Evolutionary conservation across 768 basidiomycete species (phyloP).

Genomic region (Cystofilobasidium macerans): DNA sequence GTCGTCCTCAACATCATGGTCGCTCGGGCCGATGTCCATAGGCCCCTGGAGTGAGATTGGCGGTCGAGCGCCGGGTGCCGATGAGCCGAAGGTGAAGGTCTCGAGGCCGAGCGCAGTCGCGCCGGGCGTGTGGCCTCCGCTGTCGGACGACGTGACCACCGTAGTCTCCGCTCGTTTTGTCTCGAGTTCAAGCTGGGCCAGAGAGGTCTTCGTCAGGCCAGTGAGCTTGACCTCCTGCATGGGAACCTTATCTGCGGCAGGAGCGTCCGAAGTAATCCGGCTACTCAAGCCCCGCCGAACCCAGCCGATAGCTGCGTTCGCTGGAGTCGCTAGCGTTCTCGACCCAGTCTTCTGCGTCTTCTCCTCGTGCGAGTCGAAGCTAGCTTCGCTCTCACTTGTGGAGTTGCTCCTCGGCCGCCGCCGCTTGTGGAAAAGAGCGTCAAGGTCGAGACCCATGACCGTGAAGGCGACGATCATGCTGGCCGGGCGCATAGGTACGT

Average conservation of each 20-base stretch:
- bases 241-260: too few relatives aligned
- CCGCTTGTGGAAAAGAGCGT: conserved; percentile 28
- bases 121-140: neutral
- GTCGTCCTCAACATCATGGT: neutral
- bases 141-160: neutral
- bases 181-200: neutral
- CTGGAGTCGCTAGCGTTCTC: too few relatives aligned
- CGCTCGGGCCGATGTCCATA: neutral
- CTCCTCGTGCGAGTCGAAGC: neutral
- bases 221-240: too few relatives aligned
- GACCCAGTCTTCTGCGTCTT: neutral
- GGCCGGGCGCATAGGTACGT: neutral
- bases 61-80: neutral
- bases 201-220: neutral
- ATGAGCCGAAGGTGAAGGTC: neutral
- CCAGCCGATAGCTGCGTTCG: too few relatives aligned
- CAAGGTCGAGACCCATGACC: conserved; percentile 37
- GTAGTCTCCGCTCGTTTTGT: neutral
- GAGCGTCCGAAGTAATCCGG: too few relatives aligned
- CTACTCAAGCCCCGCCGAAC: too few relatives aligned
- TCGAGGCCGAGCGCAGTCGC: neutral
- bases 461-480: conserved; percentile 39
- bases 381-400: neutral
- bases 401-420: neutral
- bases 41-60: neutral